Evolutionary conservation across 805 yeast species (phyloP).

Genomic region (Ogataea pilisensis): DNA sequence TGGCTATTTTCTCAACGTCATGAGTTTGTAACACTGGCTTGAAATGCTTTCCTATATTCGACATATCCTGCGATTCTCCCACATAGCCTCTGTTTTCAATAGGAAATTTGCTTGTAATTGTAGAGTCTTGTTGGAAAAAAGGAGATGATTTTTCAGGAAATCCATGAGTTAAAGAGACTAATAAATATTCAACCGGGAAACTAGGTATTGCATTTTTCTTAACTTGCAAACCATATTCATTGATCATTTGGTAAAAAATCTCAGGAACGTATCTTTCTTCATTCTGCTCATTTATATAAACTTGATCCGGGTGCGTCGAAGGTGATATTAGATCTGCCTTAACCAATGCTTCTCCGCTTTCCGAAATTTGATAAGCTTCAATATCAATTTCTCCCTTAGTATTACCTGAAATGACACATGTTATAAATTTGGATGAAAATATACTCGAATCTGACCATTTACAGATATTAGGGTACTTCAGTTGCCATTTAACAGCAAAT

Average conservation of each 20-base stretch:
- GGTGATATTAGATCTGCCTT: conserved; percentile 82
- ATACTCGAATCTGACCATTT: conserved; percentile 58
- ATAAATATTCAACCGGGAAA: conserved; percentile 84
- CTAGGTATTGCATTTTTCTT: conserved; percentile 86
- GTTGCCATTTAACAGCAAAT: conserved; percentile 80
- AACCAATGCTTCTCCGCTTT: conserved; percentile 81
- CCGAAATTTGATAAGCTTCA: conserved; percentile 83
- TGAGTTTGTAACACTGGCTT: conserved; percentile 13
- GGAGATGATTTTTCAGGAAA: conserved; percentile 68
- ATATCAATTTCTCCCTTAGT: conserved; percentile 84
- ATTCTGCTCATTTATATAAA: conserved; percentile 73
- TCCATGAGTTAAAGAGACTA: conserved; percentile 89
- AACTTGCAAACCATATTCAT: conserved; percentile 87
- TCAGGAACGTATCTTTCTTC: conserved; percentile 88
- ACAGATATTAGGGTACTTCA: conserved; percentile 55
- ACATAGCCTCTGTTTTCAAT: conserved; percentile 76
- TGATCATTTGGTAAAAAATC: conserved; percentile 74
- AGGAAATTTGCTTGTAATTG: conserved; percentile 44
- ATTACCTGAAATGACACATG: conserved; percentile 94
- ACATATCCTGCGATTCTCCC: conserved; percentile 69
- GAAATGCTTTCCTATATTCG: conserved; percentile 49
- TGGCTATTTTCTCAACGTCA: conserved; percentile 15
- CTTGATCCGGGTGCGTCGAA: conserved; percentile 85
- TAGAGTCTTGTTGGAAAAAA: conserved; percentile 38
- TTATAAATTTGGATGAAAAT: conserved; percentile 86